phyloP scores from a whole-genome alignment of 1,139 yeast species.

The Kodamaea sp. region DNA sequence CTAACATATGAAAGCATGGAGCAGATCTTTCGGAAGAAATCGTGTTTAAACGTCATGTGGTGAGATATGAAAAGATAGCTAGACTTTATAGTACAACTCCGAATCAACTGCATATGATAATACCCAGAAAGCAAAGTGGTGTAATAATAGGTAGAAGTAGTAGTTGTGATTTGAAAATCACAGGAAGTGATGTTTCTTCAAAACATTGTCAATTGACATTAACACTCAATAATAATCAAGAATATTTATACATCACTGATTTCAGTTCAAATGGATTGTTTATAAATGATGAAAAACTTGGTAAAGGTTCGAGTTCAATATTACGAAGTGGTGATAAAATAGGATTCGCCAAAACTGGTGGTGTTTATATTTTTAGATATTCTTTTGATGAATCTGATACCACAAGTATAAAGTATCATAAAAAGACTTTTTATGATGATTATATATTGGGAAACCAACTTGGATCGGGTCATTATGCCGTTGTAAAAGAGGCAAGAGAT shows the following conservation, averaged over 20 bases:
- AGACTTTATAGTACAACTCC: constrained; percentile 32
- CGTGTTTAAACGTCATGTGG: constrained; percentile 18
- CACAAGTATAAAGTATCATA: constrained; percentile 12
- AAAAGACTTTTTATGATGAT: constrained; percentile 52
- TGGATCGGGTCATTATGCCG: constrained; percentile 78
- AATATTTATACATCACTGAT: constrained; percentile 52
- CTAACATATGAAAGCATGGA: neutral
- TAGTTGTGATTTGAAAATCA: constrained; percentile 53
- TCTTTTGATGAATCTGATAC: constrained; percentile 21
- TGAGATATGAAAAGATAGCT: constrained; percentile 20
- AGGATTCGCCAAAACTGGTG: constrained; percentile 56
- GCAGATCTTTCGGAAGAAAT: constrained; percentile 5
- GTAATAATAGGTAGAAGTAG: constrained; percentile 58
- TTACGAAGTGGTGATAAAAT: constrained; percentile 63
- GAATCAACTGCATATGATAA: constrained; percentile 29
- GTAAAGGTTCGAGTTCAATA: constrained; percentile 40
- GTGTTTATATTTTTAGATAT: constrained; percentile 56
- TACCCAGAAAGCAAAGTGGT: constrained; percentile 34
- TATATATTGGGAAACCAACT: constrained; percentile 59
- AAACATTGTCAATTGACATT: constrained; percentile 55
- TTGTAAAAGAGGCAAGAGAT: constrained; percentile 65
- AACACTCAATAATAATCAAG: constrained; percentile 32
- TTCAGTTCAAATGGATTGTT: constrained; percentile 66
- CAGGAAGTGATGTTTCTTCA: constrained; percentile 63
- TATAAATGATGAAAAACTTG: constrained; percentile 55